phyloP scores from a whole-genome alignment of 1,284 basidiomycete genomes.

The Tilletia setariae region DNA sequence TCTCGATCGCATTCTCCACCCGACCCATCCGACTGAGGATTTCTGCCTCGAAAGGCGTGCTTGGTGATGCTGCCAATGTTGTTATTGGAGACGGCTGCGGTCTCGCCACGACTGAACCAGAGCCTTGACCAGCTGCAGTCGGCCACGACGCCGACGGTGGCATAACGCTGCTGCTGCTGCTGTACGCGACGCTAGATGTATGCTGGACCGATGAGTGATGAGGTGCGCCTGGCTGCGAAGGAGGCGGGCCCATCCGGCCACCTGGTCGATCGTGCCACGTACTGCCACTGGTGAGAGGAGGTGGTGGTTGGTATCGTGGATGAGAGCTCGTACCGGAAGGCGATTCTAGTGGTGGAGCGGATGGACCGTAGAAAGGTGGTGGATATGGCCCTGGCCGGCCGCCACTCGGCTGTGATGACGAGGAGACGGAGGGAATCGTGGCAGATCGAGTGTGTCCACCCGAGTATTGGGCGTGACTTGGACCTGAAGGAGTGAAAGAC shows the following conservation, averaged over 20 bases:
- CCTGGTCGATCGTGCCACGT: slow-evolving; percentile 1
- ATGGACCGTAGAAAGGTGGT: no score
- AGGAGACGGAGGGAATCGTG: not conserved
- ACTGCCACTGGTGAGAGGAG: not conserved
- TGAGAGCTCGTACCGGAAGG: not conserved
- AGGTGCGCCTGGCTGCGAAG: not conserved
- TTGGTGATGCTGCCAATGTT: not conserved
- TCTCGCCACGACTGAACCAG: not conserved
- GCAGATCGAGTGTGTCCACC: not conserved
- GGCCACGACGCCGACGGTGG: slow-evolving; percentile 4
- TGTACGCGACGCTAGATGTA: no score
- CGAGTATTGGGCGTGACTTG: not conserved
- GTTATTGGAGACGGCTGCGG: not conserved
- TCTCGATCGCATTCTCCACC: slow-evolving; percentile 12
- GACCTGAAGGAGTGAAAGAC: slow-evolving; percentile 4
- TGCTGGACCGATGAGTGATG: not conserved
- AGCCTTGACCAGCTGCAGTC: not conserved
- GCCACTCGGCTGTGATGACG: no score
- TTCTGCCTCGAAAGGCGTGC: slow-evolving; percentile 2
- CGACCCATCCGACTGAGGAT: not conserved
- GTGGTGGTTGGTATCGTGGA: not conserved
- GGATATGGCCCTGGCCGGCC: no score
- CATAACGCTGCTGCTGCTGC: not conserved
- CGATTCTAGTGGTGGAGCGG: not conserved
- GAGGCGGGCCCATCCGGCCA: slow-evolving; percentile 1